These are phyloP conservation scores for Aspergillus sp. DNA, from an alignment of 2,329 filamentous ascomycete genomes.

Conservation along the genomic window DNA sequence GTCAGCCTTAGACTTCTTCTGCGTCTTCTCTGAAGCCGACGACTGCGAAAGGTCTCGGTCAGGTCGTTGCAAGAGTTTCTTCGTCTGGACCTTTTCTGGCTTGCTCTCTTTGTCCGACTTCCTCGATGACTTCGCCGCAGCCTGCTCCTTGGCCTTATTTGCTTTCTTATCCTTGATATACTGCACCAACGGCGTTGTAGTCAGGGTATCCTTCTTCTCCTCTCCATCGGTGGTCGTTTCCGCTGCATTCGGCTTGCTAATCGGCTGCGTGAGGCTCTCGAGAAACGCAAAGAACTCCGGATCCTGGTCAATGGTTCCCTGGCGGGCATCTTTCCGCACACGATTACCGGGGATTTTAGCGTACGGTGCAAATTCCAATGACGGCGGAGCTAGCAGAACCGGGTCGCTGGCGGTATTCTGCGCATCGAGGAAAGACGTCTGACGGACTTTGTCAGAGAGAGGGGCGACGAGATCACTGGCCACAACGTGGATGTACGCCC, in stretches of 20 bases:
- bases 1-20: constrained; percentile 40
- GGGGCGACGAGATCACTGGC: constrained; percentile 58
- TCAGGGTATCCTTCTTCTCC: constrained; percentile 55
- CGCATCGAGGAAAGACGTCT: constrained; percentile 68
- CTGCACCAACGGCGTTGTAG: constrained; percentile 81
- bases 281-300: constrained; percentile 92
- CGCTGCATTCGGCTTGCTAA: constrained; percentile 47
- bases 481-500: constrained; percentile 76
- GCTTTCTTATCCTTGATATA: constrained; percentile 88
- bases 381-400: constrained; percentile 67
- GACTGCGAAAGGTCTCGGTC: constrained; percentile 26
- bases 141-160: constrained; percentile 60
- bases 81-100: constrained; percentile 33
- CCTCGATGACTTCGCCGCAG: constrained; percentile 31
- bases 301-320: constrained; percentile 94
- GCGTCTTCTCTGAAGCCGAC: constrained; percentile 26
- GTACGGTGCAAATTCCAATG: constrained; percentile 73
- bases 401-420: constrained; percentile 65
- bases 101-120: constrained; percentile 34
- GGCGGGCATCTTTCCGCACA: constrained; percentile 68
- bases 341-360: constrained; percentile 71
- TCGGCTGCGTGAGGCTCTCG: constrained; percentile 70
- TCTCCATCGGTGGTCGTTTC: constrained; percentile 44
- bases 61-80: constrained; percentile 34
- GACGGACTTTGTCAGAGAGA: constrained; percentile 63